Conservation (phyloP, 2,329 filamentous ascomycete genomes). For the Conoideocrella luteorostrata region DNA sequence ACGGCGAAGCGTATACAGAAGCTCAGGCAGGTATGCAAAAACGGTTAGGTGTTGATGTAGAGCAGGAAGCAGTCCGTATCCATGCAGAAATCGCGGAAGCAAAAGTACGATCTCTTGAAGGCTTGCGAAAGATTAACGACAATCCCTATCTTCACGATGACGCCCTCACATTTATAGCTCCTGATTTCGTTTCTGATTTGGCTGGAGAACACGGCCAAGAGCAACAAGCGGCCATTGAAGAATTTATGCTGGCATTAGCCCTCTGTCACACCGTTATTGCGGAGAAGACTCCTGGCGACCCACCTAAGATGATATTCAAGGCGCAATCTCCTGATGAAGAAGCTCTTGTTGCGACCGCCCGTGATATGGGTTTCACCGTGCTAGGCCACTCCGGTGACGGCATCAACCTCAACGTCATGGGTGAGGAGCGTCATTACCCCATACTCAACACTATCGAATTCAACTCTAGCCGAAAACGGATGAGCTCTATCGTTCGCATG, state of each 20-base stretch:
- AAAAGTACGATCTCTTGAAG: constrained; percentile 63
- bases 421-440: constrained; percentile 75
- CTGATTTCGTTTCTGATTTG: constrained; percentile 81
- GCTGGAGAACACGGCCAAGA: constrained; percentile 67
- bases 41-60: constrained; percentile 78
- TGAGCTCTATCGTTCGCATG: constrained; percentile 96
- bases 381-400: constrained; percentile 73
- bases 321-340: constrained; percentile 96
- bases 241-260: constrained; percentile 91
- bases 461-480: constrained; percentile 92
- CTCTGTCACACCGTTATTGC: constrained; percentile 97
- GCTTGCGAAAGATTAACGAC: constrained; percentile 70
- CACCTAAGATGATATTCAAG: constrained; percentile 88
- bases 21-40: constrained; percentile 95
- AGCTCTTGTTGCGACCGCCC: constrained; percentile 85
- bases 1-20: constrained; percentile 96
- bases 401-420: constrained; percentile 80
- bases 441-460: constrained; percentile 96
- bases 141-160: constrained; percentile 91
- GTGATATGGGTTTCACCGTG: constrained; percentile 92
- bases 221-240: constrained; percentile 71
- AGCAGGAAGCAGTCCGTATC: constrained; percentile 67
- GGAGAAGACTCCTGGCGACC: constrained; percentile 82
- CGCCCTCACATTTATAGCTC: constrained; percentile 84
- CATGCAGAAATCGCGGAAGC: constrained; percentile 73